A percentile compares a stretch with the other conserved stretches of the same genome.
Conservation (phyloP, 2,329 filamentous ascomycete genomes). For the Pseudogymnoascus sp. region DNA sequence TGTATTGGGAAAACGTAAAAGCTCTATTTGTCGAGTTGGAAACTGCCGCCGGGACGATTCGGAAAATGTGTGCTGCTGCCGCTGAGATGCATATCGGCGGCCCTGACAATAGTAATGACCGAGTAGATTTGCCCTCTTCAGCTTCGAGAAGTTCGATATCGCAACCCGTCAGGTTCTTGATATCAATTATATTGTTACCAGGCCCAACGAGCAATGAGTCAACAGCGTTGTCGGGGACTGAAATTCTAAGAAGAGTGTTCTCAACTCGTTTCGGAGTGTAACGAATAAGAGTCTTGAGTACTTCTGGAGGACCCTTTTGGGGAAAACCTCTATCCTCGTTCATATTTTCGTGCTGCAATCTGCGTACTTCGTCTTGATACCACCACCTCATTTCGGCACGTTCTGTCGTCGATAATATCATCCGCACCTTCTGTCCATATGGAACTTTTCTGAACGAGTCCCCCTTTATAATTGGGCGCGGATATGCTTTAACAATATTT, state of each 20-base stretch:
- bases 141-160: slow-evolving; percentile 4
- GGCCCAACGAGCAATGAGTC: background rate
- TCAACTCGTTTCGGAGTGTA: background rate
- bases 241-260: background rate
- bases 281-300: background rate
- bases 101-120: background rate
- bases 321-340: background rate
- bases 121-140: background rate
- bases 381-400: slow-evolving; percentile 2
- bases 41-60: background rate
- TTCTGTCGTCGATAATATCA: slow-evolving; percentile 1
- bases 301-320: background rate
- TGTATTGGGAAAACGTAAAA: background rate
- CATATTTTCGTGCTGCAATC: background rate
- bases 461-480: background rate
- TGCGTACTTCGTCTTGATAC: background rate
- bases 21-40: background rate
- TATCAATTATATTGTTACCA: slow-evolving; percentile 5
- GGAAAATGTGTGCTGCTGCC: background rate
- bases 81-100: background rate
- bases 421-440: slow-evolving; percentile 6
- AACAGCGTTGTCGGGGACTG: background rate
- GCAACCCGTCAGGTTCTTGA: slow-evolving; percentile 6
- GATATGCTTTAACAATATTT: background rate
- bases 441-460: background rate